phyloP scores from a whole-genome alignment of 2,329 filamentous ascomycete species.

The Tolypocladium ophioglossoides region DNA sequence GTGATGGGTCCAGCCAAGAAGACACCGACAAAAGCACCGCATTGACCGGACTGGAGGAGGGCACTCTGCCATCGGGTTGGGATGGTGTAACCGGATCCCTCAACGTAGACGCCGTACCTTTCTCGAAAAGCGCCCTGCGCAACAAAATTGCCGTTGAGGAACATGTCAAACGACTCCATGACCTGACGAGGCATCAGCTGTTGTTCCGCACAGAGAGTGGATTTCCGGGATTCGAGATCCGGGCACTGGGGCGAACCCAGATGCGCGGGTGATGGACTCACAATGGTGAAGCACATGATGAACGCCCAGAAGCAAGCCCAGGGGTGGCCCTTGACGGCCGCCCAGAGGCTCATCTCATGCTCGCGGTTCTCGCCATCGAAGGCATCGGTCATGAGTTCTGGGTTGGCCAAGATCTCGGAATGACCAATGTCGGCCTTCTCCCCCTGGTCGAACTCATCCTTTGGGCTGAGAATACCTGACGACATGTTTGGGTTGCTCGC shows the following conservation, averaged over 20 bases:
- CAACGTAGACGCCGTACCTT: constrained; percentile 22
- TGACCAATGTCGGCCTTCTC: too few relatives aligned
- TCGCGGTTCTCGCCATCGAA: constrained; percentile 31
- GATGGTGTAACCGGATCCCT: constrained; percentile 14
- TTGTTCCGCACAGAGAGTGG: too few relatives aligned
- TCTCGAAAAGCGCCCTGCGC: constrained; percentile 27
- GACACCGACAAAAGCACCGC: constrained; percentile 25
- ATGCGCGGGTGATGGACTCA: constrained; percentile 13
- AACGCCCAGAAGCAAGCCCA: constrained; percentile 37
- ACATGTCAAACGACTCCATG: constrained; percentile 40
- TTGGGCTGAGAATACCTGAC: too few relatives aligned
- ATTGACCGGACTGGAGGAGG: constrained; percentile 20
- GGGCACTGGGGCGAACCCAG: too few relatives aligned
- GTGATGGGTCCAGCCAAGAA: constrained; percentile 26
- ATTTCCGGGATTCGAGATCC: too few relatives aligned
- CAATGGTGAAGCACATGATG: constrained; percentile 38
- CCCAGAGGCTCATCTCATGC: constrained; percentile 27
- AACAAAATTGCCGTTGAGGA: constrained; percentile 35
- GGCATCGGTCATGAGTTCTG: constrained; percentile 28
- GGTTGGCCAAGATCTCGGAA: constrained; percentile 23
- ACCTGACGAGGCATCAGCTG: constrained; percentile 19
- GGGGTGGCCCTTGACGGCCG: constrained; percentile 27
- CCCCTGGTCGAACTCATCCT: too few relatives aligned
- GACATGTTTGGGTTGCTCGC: too few relatives aligned
- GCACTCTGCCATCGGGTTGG: constrained; percentile 30